Evolutionary conservation across 257 asterid species (phyloP).

Genomic region (Solanum sejunctum): DNA sequence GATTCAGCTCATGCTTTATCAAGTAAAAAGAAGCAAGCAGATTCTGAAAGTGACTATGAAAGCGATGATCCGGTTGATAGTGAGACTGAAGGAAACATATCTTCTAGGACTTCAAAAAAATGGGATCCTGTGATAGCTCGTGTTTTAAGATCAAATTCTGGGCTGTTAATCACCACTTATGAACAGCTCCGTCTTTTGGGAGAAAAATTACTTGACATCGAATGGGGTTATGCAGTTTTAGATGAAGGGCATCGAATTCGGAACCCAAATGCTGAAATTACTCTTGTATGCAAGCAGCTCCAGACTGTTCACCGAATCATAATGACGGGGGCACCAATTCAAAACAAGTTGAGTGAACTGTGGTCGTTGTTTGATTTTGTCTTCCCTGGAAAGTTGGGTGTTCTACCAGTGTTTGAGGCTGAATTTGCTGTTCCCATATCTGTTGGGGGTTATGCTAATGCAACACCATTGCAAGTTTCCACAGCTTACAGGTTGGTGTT

Average conservation of each 20-base stretch:
- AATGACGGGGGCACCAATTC: slow-evolving; percentile 96
- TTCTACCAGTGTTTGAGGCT: slow-evolving; percentile 94
- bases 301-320: slow-evolving; percentile 96
- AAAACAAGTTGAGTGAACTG: slow-evolving; percentile 85
- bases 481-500: slow-evolving; percentile 84
- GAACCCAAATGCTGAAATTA: slow-evolving; percentile 90
- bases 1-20: slow-evolving; percentile 67
- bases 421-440: slow-evolving; percentile 97
- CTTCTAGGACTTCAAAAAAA: slow-evolving; percentile 35
- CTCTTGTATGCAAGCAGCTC: slow-evolving; percentile 95
- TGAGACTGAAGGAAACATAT: slow-evolving; percentile 40
- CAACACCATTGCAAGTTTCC: slow-evolving; percentile 93
- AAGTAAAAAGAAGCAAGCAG: slow-evolving; percentile 35
- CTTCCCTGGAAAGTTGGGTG: slow-evolving; percentile 97
- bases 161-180: slow-evolving; percentile 78
- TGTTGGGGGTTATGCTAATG: slow-evolving; percentile 97
- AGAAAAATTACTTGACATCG: slow-evolving; percentile 70
- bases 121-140: slow-evolving; percentile 78
- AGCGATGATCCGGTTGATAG: slow-evolving; percentile 45
- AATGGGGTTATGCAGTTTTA: slow-evolving; percentile 92
- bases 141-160: slow-evolving; percentile 74
- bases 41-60: slow-evolving; percentile 61
- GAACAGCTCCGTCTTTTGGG: slow-evolving; percentile 89
- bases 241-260: slow-evolving; percentile 99
- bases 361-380: slow-evolving; percentile 99